Evolutionary conservation across 1,284 basidiomycete genomes (phyloP), one percentile per base, ranked within the genome.

Genomic region (Irpex lacteus): DNA sequence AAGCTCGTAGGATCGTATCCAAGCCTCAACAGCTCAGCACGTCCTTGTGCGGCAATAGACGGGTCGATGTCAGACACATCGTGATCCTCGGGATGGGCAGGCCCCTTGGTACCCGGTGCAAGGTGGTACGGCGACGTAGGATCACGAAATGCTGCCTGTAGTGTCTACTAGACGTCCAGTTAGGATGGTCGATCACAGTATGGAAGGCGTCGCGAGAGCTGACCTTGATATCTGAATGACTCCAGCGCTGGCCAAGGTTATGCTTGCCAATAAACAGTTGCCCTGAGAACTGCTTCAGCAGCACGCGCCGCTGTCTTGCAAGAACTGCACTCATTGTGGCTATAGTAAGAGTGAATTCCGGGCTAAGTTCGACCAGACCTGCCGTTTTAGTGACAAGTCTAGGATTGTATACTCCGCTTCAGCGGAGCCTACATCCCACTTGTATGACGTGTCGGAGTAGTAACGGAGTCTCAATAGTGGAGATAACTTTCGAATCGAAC

Each of bases 101-200:
- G 89, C 0, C 88, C 88, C 66, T 76, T 73, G 11, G 81, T 79
- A 9, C 88, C 88, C 8, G 86, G 85, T 3, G 84, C 77, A 50
- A 90, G 78, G 67, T 90, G 80, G 70, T 83, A 90, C 9, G 89
- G 89, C 1, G 89, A 89, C 1, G 79, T 76, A 0, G 86, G 85
- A 66, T 90, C 84, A n/a, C 81, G 80, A 70, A 90, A 91, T 9
- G 84, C 82, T 11, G 81, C 81, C 71, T 82, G 85, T 3, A 90
- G 79, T 21, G 74, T 66, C 79, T 80, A 69, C 65, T 67, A 47
- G 32, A 21, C 18, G 18, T 21, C 34, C n/a, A 34, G 21, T 34
- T 21, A 36, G 47, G 32, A 52, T 7, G 34, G 58, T 47, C 21
- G 15, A 15, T 44, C 19, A 19, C 18, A 2, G 11, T 13, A 37